These are phyloP conservation scores for Mucor racemosus DNA, from an alignment of 371 early-diverging fungal genomes.

Conservation along the genomic window DNA sequence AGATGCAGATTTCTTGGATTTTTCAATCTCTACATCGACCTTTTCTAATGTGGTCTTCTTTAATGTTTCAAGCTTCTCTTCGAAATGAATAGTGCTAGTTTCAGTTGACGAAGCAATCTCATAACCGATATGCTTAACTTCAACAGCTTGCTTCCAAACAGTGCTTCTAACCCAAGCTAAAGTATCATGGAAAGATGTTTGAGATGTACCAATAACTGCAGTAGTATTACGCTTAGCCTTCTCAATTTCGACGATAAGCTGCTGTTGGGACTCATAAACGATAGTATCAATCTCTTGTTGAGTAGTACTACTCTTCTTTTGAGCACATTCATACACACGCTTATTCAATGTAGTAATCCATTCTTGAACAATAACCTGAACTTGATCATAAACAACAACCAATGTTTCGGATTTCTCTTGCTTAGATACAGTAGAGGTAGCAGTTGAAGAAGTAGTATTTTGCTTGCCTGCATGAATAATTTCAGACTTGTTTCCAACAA, in stretches of 20 bases:
- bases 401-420: conserved; percentile 27
- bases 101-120: conserved; percentile 20
- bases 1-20: conserved; percentile 23
- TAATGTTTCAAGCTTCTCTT: conserved; percentile 16
- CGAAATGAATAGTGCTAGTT: conserved; percentile 6
- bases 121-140: conserved; percentile 28
- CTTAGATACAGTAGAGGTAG: background rate
- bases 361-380: conserved; percentile 19
- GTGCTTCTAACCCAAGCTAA: conserved; percentile 30
- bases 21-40: conserved; percentile 20
- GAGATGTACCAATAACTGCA: conserved; percentile 29
- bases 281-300: conserved; percentile 33
- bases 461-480: conserved; percentile 13
- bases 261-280: conserved; percentile 31
- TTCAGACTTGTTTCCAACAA: conserved; percentile 17
- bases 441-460: conserved; percentile 1
- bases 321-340: conserved; percentile 31
- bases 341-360: conserved; percentile 30
- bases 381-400: conserved; percentile 22
- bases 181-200: conserved; percentile 35
- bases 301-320: conserved; percentile 21
- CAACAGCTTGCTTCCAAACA: conserved; percentile 29
- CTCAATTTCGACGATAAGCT: conserved; percentile 31
- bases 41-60: conserved; percentile 19
- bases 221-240: conserved; percentile 33